Evolutionary conservation across 208 protist genomes (phyloP).

Genomic region (Herpetomonas tarakana): DNA sequence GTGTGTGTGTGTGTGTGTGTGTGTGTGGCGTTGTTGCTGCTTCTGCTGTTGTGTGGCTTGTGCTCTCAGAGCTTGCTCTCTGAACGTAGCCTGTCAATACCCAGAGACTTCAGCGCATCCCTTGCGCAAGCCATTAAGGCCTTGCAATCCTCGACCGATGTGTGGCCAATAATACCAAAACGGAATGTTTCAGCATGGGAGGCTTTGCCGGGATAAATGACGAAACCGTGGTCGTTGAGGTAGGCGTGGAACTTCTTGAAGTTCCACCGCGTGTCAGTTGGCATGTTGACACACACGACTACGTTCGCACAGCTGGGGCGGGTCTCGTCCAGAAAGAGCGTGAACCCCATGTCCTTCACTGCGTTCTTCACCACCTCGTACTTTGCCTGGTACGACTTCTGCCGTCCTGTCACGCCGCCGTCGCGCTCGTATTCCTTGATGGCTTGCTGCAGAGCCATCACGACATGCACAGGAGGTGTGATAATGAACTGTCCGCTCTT

Average conservation of each 20-base stretch:
- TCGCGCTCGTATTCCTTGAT: constrained; percentile 72
- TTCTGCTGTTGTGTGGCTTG: too few relatives aligned
- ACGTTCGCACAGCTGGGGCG: constrained; percentile 67
- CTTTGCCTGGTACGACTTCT: constrained; percentile 53
- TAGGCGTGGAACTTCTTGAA: constrained; percentile 86
- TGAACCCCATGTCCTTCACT: constrained; percentile 70
- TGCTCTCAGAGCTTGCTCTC: constrained; percentile 46
- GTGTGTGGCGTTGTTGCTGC: too few relatives aligned
- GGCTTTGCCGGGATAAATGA: constrained; percentile 86
- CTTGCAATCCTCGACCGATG: constrained; percentile 39
- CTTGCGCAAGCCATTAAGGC: constrained; percentile 46
- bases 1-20: too few relatives aligned
- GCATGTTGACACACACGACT: constrained; percentile 83
- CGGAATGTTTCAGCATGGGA: constrained; percentile 85
- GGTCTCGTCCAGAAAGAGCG: constrained; percentile 57
- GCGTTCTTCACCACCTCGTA: constrained; percentile 46
- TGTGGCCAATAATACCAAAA: constrained; percentile 83
- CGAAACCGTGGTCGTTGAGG: constrained; percentile 62
- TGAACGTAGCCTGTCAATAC: constrained; percentile 40
- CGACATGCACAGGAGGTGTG: constrained; percentile 79
- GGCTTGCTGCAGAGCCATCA: constrained; percentile 78
- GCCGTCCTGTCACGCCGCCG: constrained; percentile 51
- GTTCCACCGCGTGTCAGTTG: constrained; percentile 67
- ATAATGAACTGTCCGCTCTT: constrained; percentile 72
- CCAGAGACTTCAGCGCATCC: constrained; percentile 53